A percentile compares a stretch with the other conserved stretches of the same genome.
Evolutionary conservation across 192 early-diverging fungal genomes (phyloP).

Genomic region (Entomortierella beljakovae): DNA sequence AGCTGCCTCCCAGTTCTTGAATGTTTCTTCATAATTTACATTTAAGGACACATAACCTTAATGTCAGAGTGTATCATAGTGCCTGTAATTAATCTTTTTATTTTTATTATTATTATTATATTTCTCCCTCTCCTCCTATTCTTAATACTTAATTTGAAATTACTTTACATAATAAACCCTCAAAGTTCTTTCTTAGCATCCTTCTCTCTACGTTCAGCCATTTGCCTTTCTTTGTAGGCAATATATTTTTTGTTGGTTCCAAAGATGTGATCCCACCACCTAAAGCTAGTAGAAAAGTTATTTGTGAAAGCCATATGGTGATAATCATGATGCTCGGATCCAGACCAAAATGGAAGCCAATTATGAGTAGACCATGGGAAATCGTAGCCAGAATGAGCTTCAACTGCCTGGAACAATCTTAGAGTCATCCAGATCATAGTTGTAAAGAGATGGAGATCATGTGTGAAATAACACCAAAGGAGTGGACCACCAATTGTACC

Average conservation of each 20-base stretch:
- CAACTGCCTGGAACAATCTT: constrained; percentile 83
- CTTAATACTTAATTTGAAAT: not conserved
- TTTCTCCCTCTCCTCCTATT: constrained; percentile 1
- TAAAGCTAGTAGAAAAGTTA: constrained; percentile 85
- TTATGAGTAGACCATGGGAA: constrained; percentile 93
- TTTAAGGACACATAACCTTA: not conserved
- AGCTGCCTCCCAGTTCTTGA: constrained; percentile 27
- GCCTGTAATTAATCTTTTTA: constrained; percentile 5
- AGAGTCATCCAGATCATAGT: constrained; percentile 87
- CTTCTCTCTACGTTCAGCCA: constrained; percentile 14
- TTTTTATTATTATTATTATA: not conserved
- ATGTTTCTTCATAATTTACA: constrained; percentile 16
- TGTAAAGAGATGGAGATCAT: constrained; percentile 82
- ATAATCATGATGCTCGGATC: constrained; percentile 93
- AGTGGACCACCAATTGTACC: constrained; percentile 87
- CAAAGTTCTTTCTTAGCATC: constrained; percentile 9
- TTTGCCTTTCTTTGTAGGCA: constrained; percentile 62
- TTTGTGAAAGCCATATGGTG: constrained; percentile 86
- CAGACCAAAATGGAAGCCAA: constrained; percentile 90
- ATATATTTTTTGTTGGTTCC: constrained; percentile 86
- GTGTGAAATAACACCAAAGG: constrained; percentile 71
- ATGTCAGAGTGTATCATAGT: constrained; percentile 18
- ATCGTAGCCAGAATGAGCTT: constrained; percentile 94
- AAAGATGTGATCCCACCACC: constrained; percentile 89
- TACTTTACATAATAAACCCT: not conserved